Percentiles rank a stretch among this genome's conserved stretches.
These are phyloP conservation scores for Gloeostereum incarnatum DNA, from an alignment of 768 basidiomycete genomes.

Conservation along the genomic window DNA sequence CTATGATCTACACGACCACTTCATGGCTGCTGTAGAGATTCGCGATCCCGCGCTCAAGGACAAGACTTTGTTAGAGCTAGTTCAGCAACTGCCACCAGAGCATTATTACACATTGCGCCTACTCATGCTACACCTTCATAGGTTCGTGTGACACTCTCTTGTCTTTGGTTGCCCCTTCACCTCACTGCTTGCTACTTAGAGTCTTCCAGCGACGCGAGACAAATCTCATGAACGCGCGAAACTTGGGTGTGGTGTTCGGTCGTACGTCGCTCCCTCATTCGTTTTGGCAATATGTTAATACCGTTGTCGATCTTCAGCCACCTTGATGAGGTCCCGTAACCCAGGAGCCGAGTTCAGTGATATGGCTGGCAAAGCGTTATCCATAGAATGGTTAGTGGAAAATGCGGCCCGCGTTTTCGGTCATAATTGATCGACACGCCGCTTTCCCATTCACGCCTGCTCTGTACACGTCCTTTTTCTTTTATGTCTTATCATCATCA, in stretches of 20 bases:
- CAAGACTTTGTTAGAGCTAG: slow-evolving; percentile 51
- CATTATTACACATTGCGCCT: slow-evolving; percentile 79
- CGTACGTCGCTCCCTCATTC: slow-evolving; percentile 49
- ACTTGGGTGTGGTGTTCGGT: slow-evolving; percentile 96
- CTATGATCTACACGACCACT: slow-evolving; percentile 83
- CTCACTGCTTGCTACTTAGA: slow-evolving; percentile 23
- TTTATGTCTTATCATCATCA: too few species aligned
- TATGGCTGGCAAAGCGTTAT: slow-evolving; percentile 93
- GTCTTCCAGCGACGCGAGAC: slow-evolving; percentile 57
- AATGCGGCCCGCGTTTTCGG: slow-evolving; percentile 58
- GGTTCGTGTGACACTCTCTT: slow-evolving; percentile 33
- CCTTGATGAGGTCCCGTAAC: slow-evolving; percentile 85
- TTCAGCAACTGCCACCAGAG: slow-evolving; percentile 73
- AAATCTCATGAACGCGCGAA: slow-evolving; percentile 93
- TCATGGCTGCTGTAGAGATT: slow-evolving; percentile 68
- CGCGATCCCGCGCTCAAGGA: slow-evolving; percentile 54
- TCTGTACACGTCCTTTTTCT: too few species aligned
- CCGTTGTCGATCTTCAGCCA: slow-evolving; percentile 47
- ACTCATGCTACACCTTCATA: slow-evolving; percentile 83
- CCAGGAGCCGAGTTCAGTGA: slow-evolving; percentile 88
- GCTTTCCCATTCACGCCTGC: too few species aligned
- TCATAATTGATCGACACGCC: too few species aligned
- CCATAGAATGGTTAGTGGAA: slow-evolving; percentile 92
- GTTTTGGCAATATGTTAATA: background rate
- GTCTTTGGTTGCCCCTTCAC: slow-evolving; percentile 2